These are phyloP conservation scores for Geotrichum candidum DNA, from an alignment of 1,139 yeast genomes.

Conservation along the genomic window DNA sequence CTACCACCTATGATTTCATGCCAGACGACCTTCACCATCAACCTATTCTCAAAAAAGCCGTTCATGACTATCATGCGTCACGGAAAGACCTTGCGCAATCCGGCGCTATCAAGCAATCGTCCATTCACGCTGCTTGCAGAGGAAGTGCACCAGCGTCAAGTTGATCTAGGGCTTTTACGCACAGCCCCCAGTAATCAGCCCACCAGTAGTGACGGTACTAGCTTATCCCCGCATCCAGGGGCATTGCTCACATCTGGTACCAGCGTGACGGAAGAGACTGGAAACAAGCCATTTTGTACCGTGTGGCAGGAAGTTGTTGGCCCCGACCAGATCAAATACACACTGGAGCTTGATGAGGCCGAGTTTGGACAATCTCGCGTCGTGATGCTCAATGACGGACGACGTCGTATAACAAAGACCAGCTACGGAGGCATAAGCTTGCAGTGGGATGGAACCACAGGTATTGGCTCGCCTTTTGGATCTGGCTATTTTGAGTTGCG, in stretches of 20 bases:
- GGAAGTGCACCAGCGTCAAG: slow-evolving; percentile 4
- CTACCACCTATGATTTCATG: slow-evolving; percentile 14
- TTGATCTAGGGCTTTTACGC: slow-evolving; percentile 7
- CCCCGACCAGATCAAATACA: slow-evolving; percentile 13
- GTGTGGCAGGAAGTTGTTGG: slow-evolving; percentile 16
- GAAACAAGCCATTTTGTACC: slow-evolving; percentile 10
- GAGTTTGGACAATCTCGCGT: slow-evolving; percentile 17
- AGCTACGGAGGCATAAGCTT: slow-evolving; percentile 17
- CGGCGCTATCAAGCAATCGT: slow-evolving; percentile 1
- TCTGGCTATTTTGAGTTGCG: slow-evolving; percentile 22
- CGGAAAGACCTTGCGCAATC: slow-evolving; percentile 10
- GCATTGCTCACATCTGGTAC: background rate
- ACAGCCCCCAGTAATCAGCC: background rate
- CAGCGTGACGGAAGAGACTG: background rate
- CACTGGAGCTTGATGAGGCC: slow-evolving; percentile 11
- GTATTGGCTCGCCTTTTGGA: slow-evolving; percentile 23
- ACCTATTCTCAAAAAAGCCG: slow-evolving; percentile 13
- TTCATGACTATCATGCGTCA: slow-evolving; percentile 15
- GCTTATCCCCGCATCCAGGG: background rate
- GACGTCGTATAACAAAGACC: slow-evolving; percentile 19
- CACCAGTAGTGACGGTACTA: background rate
- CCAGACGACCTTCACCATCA: slow-evolving; percentile 4
- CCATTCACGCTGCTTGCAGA: slow-evolving; percentile 8
- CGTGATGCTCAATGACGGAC: slow-evolving; percentile 19
- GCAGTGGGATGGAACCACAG: slow-evolving; percentile 24